A percentile compares a stretch with the other conserved stretches of the same genome.
phyloP scores from a whole-genome alignment of 2,329 filamentous ascomycete genomes.

The Fusarium haematococcum region DNA sequence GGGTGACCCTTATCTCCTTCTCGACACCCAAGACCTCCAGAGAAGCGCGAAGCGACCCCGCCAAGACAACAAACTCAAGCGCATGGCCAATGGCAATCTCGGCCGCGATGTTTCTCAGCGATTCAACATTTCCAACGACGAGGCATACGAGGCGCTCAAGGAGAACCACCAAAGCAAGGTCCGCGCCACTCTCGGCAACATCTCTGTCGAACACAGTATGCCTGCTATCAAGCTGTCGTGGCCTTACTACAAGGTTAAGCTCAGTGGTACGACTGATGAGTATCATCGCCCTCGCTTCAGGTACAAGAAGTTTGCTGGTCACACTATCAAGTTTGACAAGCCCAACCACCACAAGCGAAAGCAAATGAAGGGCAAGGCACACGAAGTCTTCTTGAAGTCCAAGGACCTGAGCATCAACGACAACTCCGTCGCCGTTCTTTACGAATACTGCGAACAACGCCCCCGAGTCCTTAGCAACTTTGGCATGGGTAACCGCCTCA shows the following conservation, averaged over 20 bases:
- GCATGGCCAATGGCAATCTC: constrained; percentile 75
- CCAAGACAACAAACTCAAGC: constrained; percentile 69
- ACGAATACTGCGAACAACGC: constrained; percentile 96
- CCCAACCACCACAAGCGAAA: constrained; percentile 83
- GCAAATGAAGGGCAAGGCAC: constrained; percentile 82
- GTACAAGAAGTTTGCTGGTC: constrained; percentile 75
- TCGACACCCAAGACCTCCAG: constrained; percentile 80
- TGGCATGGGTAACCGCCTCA: constrained; percentile 94
- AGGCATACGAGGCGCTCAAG: constrained; percentile 94
- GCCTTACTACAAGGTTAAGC: constrained; percentile 93
- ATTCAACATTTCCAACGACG: constrained; percentile 97
- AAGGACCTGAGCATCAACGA: constrained; percentile 89
- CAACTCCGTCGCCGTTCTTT: constrained; percentile 86
- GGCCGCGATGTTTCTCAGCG: constrained; percentile 80
- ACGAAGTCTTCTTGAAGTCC: constrained; percentile 82
- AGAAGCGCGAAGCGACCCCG: constrained; percentile 70
- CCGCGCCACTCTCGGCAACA: constrained; percentile 88
- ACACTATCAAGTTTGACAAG: constrained; percentile 78
- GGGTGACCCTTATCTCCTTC: constrained; percentile 86
- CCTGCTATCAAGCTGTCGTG: constrained; percentile 92
- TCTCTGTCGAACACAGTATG: constrained; percentile 94
- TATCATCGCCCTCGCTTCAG: constrained; percentile 86
- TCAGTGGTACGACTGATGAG: constrained; percentile 79
- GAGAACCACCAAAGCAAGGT: constrained; percentile 98
- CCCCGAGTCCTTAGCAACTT: constrained; percentile 94